Base-by-base conservation (phyloP, 352 stramenopile species). In the Pythium dissotocum region DNA sequence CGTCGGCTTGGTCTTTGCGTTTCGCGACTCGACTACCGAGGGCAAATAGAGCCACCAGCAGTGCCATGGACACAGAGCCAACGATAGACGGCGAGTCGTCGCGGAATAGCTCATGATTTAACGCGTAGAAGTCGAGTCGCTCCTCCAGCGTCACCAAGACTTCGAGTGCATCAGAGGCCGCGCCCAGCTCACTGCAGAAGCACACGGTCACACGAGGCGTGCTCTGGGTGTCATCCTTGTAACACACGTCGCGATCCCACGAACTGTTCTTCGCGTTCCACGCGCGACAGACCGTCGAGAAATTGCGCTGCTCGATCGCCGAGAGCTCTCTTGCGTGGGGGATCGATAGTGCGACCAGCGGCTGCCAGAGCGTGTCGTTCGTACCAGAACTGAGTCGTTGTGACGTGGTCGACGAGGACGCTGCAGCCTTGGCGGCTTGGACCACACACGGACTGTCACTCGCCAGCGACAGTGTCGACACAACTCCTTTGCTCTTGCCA, bases 91-190 rank as follows among this genome's bases (percentile, higher is more conserved):
- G 62, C 2, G 71, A 61, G 12, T 94, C 85, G 54, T 92, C 65
- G 2, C 85, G 85, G 18, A 90, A 91, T 55, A 91, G 56, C 30
- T 90, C 75, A 7, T 64, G 72, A 13, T 76, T 67, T 9, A 86
- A 51, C 13, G 78, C 79, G 54, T 87, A 83, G 52, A 89, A 94
- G 51, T 88, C 77, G 21, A 92, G 75, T 4, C 73, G 76, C 55
- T 94, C 85, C 24, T 89, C 76, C 13, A 90, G 36, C 1, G 82
- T 85, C 5, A 92, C 73, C 9, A 91, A 56, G 28, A 94, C 77
- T 49, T 94, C 80, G 12, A 94, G 73, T 6, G 30, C 33, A 14
- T 51, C 46, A 4, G 61, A 32, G 6, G 57, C 18, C 1, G 46
- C 42, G 10, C 58, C 61, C 16, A 89, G 52, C 21, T 78, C 64